phyloP scores from a whole-genome alignment of 306 rosid genomes.

The Cucumis melo region DNA sequence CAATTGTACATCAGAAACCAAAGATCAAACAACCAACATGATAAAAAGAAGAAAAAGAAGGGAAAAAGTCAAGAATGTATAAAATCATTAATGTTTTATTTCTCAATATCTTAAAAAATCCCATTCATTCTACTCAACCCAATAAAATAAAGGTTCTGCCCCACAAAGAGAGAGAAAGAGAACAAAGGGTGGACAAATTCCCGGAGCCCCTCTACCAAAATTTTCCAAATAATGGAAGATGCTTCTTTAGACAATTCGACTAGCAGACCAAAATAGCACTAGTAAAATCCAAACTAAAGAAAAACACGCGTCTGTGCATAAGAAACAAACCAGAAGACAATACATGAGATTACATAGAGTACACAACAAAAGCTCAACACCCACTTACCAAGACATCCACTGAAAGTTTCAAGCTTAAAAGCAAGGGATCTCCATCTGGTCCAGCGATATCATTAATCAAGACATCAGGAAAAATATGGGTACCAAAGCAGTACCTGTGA shows the following conservation, averaged over 20 bases:
- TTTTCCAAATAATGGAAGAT: not conserved
- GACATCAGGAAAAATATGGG: constrained; percentile 77
- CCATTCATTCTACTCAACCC: too few species aligned
- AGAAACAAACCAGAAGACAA: not conserved
- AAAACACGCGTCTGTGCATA: not conserved
- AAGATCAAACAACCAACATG: too few species aligned
- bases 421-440: constrained; percentile 84
- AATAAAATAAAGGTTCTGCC: not conserved
- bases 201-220: not conserved
- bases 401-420: constrained; percentile 86
- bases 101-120: too few species aligned
- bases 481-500: constrained; percentile 67
- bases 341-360: not conserved
- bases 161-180: too few species aligned
- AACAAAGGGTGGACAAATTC: not conserved
- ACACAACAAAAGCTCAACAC: constrained; percentile 6
- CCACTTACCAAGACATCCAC: constrained; percentile 88
- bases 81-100: too few species aligned
- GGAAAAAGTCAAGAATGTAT: too few species aligned
- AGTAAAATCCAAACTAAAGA: not conserved
- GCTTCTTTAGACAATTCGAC: not conserved
- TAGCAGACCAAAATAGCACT: not conserved
- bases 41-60: too few species aligned
- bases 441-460: constrained; percentile 83
- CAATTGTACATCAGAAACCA: too few species aligned